These are phyloP conservation scores for Mikania micrantha DNA, from an alignment of 129 eudicot genomes.

Conservation along the genomic window DNA sequence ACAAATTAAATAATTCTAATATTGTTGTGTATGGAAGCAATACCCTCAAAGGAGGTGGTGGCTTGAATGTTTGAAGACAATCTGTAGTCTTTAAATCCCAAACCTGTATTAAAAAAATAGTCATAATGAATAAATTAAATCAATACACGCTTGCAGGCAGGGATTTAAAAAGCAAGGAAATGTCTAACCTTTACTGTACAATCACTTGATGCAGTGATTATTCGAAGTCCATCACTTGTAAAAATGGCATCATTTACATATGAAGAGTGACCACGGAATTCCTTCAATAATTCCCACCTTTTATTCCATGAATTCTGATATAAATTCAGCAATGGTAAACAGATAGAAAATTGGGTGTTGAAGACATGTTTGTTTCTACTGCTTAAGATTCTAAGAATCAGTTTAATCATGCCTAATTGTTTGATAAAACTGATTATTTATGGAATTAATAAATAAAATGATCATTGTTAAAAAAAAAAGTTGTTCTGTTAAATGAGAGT, in stretches of 20 bases:
- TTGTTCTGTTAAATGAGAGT: too few species aligned
- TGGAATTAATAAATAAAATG: neutral
- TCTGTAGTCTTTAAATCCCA: constrained; percentile 90
- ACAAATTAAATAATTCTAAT: neutral
- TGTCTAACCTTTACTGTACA: constrained; percentile 86
- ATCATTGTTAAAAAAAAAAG: neutral
- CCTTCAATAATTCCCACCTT: constrained; percentile 81
- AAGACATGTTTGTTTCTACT: neutral
- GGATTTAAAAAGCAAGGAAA: neutral
- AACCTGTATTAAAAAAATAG: constrained; percentile 36
- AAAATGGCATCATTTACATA: constrained; percentile 92
- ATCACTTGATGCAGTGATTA: constrained; percentile 94
- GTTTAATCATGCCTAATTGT: neutral
- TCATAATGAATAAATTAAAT: neutral
- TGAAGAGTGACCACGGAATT: constrained; percentile 91
- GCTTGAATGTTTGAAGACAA: constrained; percentile 86
- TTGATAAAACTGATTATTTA: too few species aligned
- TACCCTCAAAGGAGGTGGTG: constrained; percentile 93
- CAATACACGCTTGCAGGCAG: neutral
- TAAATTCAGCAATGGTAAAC: neutral
- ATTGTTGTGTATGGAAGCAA: neutral
- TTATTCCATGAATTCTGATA: constrained; percentile 77
- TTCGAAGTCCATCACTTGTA: constrained; percentile 74
- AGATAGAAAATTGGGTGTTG: too few species aligned
- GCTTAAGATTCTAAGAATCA: neutral